Percentiles rank a stretch among this genome's conserved stretches.
These are phyloP conservation scores for Pseudophaeomoniella oleicola DNA, from an alignment of 2,329 filamentous ascomycete species.

Conservation along the genomic window DNA sequence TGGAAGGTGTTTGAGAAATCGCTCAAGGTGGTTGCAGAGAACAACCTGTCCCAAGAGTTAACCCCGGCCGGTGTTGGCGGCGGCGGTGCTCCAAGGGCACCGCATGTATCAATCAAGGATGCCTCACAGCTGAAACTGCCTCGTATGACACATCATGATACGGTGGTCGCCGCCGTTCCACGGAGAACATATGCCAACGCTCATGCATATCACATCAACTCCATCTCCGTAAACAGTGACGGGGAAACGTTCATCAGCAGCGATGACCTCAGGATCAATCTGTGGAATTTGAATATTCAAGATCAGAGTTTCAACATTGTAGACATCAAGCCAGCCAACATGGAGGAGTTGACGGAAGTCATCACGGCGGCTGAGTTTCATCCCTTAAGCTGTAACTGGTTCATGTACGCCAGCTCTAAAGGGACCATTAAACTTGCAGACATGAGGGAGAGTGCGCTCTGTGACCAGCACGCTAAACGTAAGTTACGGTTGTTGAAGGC, in stretches of 20 bases:
- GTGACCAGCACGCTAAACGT: slow-evolving; percentile 93
- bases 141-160: slow-evolving; percentile 93
- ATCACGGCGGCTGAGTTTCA: slow-evolving; percentile 98
- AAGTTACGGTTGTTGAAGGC: slow-evolving; percentile 22
- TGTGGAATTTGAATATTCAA: slow-evolving; percentile 99
- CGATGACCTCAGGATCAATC: slow-evolving; percentile 91
- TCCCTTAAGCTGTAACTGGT: slow-evolving; percentile 95
- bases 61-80: slow-evolving; percentile 61
- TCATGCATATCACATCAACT: slow-evolving; percentile 99
- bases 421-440: slow-evolving; percentile 97
- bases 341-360: slow-evolving; percentile 98
- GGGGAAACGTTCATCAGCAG: slow-evolving; percentile 99
- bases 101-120: slow-evolving; percentile 62
- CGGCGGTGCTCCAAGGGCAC: slow-evolving; percentile 60
- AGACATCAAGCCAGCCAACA: slow-evolving; percentile 98
- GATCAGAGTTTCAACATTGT: slow-evolving; percentile 99
- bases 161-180: slow-evolving; percentile 90
- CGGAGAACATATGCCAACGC: slow-evolving; percentile 95
- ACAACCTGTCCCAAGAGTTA: slow-evolving; percentile 90
- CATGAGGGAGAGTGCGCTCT: slow-evolving; percentile 93
- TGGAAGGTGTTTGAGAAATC: slow-evolving; percentile 99
- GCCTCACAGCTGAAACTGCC: slow-evolving; percentile 80
- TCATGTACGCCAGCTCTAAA: slow-evolving; percentile 99
- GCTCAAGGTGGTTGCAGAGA: slow-evolving; percentile 95
- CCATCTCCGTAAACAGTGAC: slow-evolving; percentile 99